Base-by-base conservation (phyloP, 345 rosid species). In the Citrus mangshanensis region DNA sequence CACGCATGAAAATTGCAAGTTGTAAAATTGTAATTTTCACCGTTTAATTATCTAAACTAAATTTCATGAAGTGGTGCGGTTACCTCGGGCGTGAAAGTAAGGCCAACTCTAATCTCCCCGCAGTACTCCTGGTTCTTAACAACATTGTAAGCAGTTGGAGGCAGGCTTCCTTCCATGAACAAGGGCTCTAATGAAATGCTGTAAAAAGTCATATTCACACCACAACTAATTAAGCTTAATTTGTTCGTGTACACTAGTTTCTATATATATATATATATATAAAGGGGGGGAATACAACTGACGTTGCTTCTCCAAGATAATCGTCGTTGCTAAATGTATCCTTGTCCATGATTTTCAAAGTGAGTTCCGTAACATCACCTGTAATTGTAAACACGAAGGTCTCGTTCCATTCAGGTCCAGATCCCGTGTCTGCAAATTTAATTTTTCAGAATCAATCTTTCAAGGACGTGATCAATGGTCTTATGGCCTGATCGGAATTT, bases 361-460 rank as follows among this genome's bases (percentile, higher is more conserved):
- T 27, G 56, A 85, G 77, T 30, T 85, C 80, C 2, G 79, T 9
- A 14, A 74, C 51, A 16, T 79, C 81, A 9, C 78, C 83, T 6
- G 83, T 40, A 24, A 82, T 8, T 6, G 81, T 77, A 54, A 82
- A 85, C 32, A 79, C 74, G 60, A 82, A 82, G 3, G 79, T 85
- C 80, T 85, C 87, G 10, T 85, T 82, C 87, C 85, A 85, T 60
- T 82, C 80, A 73, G 81, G 80, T 77, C 46, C 79, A 28, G 71
- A 61, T 68, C 87, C 87, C 37, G 65, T 14, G 14, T 61, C 73
- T 68, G 76, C 76, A 68, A 10, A 18, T 34, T 0, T 37, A 73
- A 2, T 27, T 65, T 0, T 19, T 32, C 68, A 9, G n/a, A 32
- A 18, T 34, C 42, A 65, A 32, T 65, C 13, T 32, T 6, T 16